phyloP scores from a whole-genome alignment of 352 stramenopile genomes.

The Phytophthora parvispora region DNA sequence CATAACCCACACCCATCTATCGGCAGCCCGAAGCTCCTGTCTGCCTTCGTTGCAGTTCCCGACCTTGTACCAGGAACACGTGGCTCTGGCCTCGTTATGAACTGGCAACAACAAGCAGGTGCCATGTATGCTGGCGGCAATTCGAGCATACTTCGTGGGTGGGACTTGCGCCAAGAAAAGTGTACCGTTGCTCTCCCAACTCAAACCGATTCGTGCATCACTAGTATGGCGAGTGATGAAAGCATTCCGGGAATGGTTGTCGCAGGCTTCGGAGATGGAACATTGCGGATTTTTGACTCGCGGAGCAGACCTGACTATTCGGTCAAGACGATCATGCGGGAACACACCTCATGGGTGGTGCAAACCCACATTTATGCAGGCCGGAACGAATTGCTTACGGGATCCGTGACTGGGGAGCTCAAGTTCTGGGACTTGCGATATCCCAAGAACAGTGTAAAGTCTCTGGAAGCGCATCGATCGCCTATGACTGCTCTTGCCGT shows the following conservation, averaged over 20 bases:
- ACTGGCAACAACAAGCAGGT: constrained; percentile 95
- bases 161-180: constrained; percentile 96
- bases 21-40: constrained; percentile 84
- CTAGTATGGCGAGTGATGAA: constrained; percentile 88
- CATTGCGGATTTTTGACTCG: constrained; percentile 96
- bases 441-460: constrained; percentile 82
- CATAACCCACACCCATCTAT: constrained; percentile 59
- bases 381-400: constrained; percentile 94
- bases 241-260: constrained; percentile 86
- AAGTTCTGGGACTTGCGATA: constrained; percentile 98
- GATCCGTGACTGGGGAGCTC: constrained; percentile 95
- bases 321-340: constrained; percentile 80
- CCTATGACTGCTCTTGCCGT: constrained; percentile 98
- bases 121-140: constrained; percentile 95
- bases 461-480: constrained; percentile 92
- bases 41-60: constrained; percentile 94
- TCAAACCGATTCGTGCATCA: constrained; percentile 93
- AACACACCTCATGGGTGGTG: constrained; percentile 98
- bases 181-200: constrained; percentile 86
- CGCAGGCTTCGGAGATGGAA: constrained; percentile 95
- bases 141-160: constrained; percentile 92
- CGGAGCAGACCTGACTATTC: constrained; percentile 82
- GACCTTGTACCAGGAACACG: constrained; percentile 93
- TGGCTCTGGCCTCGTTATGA: constrained; percentile 96
- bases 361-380: constrained; percentile 86